phyloP scores from a whole-genome alignment of 495 filamentous ascomycete species.

The Aspergillus indologenus region DNA sequence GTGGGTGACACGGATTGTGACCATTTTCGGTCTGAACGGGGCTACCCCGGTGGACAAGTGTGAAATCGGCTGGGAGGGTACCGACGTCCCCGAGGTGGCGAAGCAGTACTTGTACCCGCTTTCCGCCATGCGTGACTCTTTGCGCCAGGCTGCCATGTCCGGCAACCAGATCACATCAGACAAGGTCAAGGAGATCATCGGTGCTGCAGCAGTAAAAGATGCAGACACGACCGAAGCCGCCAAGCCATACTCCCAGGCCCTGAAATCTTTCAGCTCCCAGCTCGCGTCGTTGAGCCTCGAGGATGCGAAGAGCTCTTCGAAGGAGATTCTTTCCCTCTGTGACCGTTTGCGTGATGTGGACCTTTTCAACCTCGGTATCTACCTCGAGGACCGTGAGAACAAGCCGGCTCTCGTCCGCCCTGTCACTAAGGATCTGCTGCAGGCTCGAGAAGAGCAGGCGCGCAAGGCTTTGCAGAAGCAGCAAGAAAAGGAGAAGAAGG shows the following conservation, averaged over 20 bases:
- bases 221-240: constrained; percentile 26
- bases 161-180: constrained; percentile 32
- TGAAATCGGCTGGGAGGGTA: constrained; percentile 80
- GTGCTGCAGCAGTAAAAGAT: constrained; percentile 18
- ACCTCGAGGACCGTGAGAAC: constrained; percentile 79
- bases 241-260: constrained; percentile 37
- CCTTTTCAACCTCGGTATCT: constrained; percentile 75
- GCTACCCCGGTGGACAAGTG: constrained; percentile 51
- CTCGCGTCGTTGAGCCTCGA: constrained; percentile 38
- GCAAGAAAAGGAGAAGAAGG: constrained; percentile 54
- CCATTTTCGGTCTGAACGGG: constrained; percentile 79
- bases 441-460: constrained; percentile 69
- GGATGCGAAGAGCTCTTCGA: constrained; percentile 43
- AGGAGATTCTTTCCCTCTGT: constrained; percentile 66
- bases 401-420: constrained; percentile 78
- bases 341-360: constrained; percentile 77
- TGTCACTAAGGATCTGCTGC: constrained; percentile 67
- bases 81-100: constrained; percentile 57
- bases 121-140: constrained; percentile 63
- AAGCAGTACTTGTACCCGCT: constrained; percentile 64
- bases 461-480: constrained; percentile 49
- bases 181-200: constrained; percentile 34
- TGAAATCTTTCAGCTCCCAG: constrained; percentile 38
- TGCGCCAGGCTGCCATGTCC: constrained; percentile 56
- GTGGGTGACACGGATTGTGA: constrained; percentile 82